These are phyloP conservation scores for Dryas integrifolia DNA, from an alignment of 331 rosid species.

Conservation along the genomic window DNA sequence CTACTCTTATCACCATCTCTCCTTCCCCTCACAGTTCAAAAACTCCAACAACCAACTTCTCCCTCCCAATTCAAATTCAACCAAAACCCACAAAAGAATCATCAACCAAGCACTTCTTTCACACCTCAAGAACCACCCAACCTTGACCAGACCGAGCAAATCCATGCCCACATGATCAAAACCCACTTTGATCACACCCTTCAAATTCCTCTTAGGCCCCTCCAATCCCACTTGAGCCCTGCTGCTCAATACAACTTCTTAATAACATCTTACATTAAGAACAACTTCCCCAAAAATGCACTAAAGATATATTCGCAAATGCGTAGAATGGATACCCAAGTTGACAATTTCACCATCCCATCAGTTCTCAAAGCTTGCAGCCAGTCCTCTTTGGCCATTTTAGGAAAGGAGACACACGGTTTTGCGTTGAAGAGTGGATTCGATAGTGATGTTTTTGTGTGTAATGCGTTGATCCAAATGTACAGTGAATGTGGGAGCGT, in stretches of 20 bases:
- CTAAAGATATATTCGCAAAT: slow-evolving; percentile 41
- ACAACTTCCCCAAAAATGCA: slow-evolving; percentile 41
- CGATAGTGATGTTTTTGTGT: slow-evolving; percentile 40
- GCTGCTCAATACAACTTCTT: slow-evolving; percentile 53
- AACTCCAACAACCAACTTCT: slow-evolving; percentile 15
- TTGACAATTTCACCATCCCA: slow-evolving; percentile 58
- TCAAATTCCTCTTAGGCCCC: slow-evolving; percentile 28
- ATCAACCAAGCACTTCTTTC: slow-evolving; percentile 12
- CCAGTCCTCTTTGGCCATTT: slow-evolving; percentile 23
- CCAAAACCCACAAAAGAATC: slow-evolving; percentile 22
- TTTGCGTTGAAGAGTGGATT: slow-evolving; percentile 50
- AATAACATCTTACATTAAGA: slow-evolving; percentile 53
- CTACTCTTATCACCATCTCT: slow-evolving; percentile 24
- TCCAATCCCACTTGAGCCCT: slow-evolving; percentile 36
- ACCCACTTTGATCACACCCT: slow-evolving; percentile 34
- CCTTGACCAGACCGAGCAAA: slow-evolving; percentile 48
- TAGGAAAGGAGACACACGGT: slow-evolving; percentile 59
- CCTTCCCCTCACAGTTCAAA: slow-evolving; percentile 34
- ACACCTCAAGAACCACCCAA: slow-evolving; percentile 24
- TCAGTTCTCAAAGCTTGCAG: slow-evolving; percentile 69
- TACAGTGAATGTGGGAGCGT: slow-evolving; percentile 46
- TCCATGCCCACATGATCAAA: slow-evolving; percentile 63
- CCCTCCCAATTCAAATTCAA: slow-evolving; percentile 32
- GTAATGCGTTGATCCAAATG: slow-evolving; percentile 61
- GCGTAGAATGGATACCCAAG: slow-evolving; percentile 42